Conservation (phyloP, 1,284 basidiomycete genomes). For the Leccinum pseudoinsigne region DNA sequence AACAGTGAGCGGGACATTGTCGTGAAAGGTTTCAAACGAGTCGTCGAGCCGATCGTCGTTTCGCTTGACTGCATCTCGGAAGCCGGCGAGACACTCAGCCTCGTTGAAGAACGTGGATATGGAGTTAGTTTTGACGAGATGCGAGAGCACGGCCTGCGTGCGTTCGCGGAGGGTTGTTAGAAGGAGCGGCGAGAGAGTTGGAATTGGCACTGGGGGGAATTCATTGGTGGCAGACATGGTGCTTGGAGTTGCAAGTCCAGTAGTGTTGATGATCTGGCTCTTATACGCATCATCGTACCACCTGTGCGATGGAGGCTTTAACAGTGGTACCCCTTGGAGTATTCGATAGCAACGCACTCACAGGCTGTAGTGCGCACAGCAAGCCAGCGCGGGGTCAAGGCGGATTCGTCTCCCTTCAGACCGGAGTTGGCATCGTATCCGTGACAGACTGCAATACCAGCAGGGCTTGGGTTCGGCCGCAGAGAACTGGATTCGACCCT, state of each 20-base stretch:
- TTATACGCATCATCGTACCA: background rate
- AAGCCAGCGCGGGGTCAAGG: background rate
- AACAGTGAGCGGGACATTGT: constrained; percentile 17
- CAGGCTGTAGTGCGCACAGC: background rate
- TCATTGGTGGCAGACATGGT: constrained; percentile 18
- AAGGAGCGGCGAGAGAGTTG: constrained; percentile 17
- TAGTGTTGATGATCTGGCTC: background rate
- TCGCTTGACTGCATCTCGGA: constrained; percentile 11
- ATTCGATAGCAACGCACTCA: background rate
- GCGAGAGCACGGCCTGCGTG: constrained; percentile 20
- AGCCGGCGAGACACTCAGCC: constrained; percentile 15
- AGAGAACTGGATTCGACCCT: too few species aligned
- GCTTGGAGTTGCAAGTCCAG: background rate
- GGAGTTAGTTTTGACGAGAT: constrained; percentile 24
- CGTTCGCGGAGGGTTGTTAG: constrained; percentile 18
- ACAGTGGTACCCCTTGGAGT: background rate
- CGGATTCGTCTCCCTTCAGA: background rate
- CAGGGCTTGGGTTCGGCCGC: too few species aligned
- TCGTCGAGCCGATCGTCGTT: background rate
- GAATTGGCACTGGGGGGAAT: constrained; percentile 16
- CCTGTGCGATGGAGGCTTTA: background rate
- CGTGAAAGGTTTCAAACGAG: constrained; percentile 17
- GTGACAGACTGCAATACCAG: too few species aligned
- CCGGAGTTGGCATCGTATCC: background rate
- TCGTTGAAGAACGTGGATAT: constrained; percentile 20